Base-by-base conservation (phyloP, 805 yeast species). In the Peterozyma xylosa region DNA sequence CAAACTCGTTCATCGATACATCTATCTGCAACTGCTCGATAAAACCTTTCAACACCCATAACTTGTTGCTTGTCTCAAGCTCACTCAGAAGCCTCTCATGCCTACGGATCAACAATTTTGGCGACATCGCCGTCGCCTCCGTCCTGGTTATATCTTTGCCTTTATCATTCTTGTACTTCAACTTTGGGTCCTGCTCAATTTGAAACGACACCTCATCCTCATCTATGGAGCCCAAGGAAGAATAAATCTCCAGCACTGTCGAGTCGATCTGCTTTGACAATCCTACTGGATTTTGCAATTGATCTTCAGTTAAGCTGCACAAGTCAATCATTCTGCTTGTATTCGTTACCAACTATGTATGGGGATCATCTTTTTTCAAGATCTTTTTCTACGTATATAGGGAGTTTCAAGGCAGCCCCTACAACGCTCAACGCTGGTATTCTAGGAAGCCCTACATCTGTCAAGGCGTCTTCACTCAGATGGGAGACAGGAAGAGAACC, bases 181-280 rank as follows among this genome's bases (percentile, higher is more conserved):
- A 51, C n/a, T 58, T 56, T 33, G 52, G 51, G 15, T 50, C 49
- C 30, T 45, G 46, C 42, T 49, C 52, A 16, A 50, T 49, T 11
- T 43, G 37, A 10, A 45, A 38, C 11, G 42, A 15, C 17, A 50
- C 30, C 16, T 43, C 45, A 42, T 42, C 47, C 30, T 39, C 41
- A 36, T 50, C 47, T n/a, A 48, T 33, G 5, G 29, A 15, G 2
- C 41, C 41, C 32, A 50, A 30, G 13, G 37, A 30, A 14, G 37
- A 33, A 10, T 41, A 33, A 6, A 42, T n/a, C 5, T 42, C 32
- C 11, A 7, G 16, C 11, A 41, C 36, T 34, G 37, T 17, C 5
- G 6, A 21, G 2, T 35, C 35, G 9, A 42, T 32, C 21, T 30
- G 35, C 18, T 39, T 14, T 14, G 21, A 27, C 21, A 18, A 40